Evolutionary conservation across 2,329 filamentous ascomycete species (phyloP).

Genomic region (Fusarium algeriense): DNA sequence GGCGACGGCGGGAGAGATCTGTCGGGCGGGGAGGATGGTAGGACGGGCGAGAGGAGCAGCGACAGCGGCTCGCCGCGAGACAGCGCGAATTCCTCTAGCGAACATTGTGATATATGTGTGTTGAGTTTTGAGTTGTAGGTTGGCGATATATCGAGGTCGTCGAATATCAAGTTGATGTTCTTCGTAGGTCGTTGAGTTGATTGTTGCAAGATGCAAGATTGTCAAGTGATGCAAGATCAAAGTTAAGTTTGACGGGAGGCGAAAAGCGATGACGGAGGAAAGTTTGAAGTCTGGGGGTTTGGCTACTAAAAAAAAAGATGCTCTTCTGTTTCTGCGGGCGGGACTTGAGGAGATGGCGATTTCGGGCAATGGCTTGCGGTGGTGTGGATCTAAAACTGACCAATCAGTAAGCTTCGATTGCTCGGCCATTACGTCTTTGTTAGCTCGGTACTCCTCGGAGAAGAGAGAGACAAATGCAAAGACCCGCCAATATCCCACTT

Average conservation of each 20-base stretch:
- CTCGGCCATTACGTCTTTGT: constrained; percentile 50
- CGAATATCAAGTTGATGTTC: constrained; percentile 4
- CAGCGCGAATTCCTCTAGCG: constrained; percentile 59
- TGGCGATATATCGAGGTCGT: constrained; percentile 16
- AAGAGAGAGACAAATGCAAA: constrained; percentile 31
- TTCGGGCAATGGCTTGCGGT: constrained; percentile 45
- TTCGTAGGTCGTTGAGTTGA: constrained; percentile 18
- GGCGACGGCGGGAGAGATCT: constrained; percentile 56
- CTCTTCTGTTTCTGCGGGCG: constrained; percentile 27
- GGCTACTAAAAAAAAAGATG: constrained; percentile 47
- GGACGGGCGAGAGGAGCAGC: constrained; percentile 55
- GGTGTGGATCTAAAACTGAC: constrained; percentile 23
- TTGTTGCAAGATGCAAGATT: constrained; percentile 17
- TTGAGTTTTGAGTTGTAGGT: not conserved
- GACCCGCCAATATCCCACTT: constrained; percentile 24
- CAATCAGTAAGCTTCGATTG: constrained; percentile 47
- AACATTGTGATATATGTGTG: constrained; percentile 55
- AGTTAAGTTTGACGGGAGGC: constrained; percentile 38
- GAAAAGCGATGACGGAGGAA: constrained; percentile 43
- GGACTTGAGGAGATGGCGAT: constrained; percentile 49
- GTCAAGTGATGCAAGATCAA: constrained; percentile 29
- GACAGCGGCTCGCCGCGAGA: constrained; percentile 59
- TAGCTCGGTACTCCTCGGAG: constrained; percentile 49
- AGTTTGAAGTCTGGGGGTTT: constrained; percentile 39
- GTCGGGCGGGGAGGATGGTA: constrained; percentile 55